Percentiles rank a stretch among this genome's conserved stretches.
Evolutionary conservation across 139 green algal genomes (phyloP).

Genomic region (Chlorella vulgaris): DNA sequence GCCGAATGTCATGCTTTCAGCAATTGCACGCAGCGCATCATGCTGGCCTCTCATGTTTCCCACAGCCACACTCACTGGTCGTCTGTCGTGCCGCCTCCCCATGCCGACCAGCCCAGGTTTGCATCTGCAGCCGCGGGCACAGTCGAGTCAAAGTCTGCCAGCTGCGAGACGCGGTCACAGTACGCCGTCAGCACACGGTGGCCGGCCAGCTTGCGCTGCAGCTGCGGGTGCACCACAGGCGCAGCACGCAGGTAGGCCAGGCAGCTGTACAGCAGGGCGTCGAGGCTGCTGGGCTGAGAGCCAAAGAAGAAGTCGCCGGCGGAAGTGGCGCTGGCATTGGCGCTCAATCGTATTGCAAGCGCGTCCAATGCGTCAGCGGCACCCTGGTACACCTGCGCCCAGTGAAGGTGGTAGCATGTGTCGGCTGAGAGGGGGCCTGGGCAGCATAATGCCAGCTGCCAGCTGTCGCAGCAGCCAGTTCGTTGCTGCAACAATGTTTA

Average conservation of each 20-base stretch:
- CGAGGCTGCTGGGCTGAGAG: conserved; percentile 31
- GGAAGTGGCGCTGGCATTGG: too few species aligned
- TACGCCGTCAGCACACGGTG: conserved; percentile 21
- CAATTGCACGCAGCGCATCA: too few species aligned
- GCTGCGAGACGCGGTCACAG: not conserved
- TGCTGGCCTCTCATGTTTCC: not conserved
- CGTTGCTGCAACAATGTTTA: too few species aligned
- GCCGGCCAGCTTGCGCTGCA: conserved; percentile 7
- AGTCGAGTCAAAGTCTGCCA: not conserved
- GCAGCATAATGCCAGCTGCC: too few species aligned
- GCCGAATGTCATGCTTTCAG: too few species aligned
- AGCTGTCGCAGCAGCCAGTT: too few species aligned
- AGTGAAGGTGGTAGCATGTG: too few species aligned
- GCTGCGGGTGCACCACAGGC: conserved; percentile 39
- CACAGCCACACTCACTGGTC: not conserved
- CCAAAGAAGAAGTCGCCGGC: conserved; percentile 38
- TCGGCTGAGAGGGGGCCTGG: not conserved
- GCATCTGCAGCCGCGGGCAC: conserved; percentile 14
- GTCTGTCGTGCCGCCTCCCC: not conserved
- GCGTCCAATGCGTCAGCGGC: conserved; percentile 20
- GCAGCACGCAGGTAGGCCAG: conserved; percentile 30
- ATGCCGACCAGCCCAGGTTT: conserved; percentile 13
- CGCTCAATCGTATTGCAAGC: conserved; percentile 9
- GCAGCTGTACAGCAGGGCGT: conserved; percentile 21
- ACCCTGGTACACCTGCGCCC: not conserved